These are phyloP conservation scores for Neodidymelliopsis sp. DNA, from an alignment of 2,329 filamentous ascomycete species.

Conservation along the genomic window DNA sequence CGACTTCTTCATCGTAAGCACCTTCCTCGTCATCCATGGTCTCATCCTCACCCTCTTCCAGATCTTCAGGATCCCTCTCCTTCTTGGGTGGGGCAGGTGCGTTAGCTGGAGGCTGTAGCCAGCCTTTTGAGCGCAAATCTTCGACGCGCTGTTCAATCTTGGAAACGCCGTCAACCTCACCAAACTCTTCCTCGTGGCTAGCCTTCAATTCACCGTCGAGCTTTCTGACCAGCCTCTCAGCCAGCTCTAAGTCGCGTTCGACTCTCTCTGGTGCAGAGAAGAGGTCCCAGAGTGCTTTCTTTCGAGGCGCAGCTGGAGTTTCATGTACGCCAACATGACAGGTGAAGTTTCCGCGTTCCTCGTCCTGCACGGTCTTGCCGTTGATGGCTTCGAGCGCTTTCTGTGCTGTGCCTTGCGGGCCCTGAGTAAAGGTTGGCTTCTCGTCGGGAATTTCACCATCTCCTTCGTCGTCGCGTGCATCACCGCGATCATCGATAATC, in stretches of 20 bases:
- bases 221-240: constrained; percentile 80
- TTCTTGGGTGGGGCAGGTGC: constrained; percentile 64
- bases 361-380: constrained; percentile 95
- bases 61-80: constrained; percentile 66
- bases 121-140: constrained; percentile 76
- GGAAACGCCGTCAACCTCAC: constrained; percentile 67
- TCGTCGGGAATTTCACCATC: constrained; percentile 66
- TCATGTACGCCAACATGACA: constrained; percentile 97
- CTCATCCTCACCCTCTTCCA: constrained; percentile 77
- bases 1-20: constrained; percentile 76
- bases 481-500: constrained; percentile 70
- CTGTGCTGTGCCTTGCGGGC: constrained; percentile 69
- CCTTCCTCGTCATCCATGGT: constrained; percentile 69
- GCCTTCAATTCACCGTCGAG: constrained; percentile 84
- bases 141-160: constrained; percentile 90
- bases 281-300: constrained; percentile 96
- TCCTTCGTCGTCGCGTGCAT: constrained; percentile 72
- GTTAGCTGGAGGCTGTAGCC: constrained; percentile 71
- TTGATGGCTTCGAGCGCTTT: constrained; percentile 94
- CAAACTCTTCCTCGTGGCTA: constrained; percentile 59
- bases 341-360: constrained; percentile 92
- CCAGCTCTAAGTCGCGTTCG: constrained; percentile 85
- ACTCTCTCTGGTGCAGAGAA: constrained; percentile 95
- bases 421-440: constrained; percentile 53
- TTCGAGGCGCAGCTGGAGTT: constrained; percentile 82